Conservation (phyloP, 31 red algal species). For the Pterothamnion heteromorphum region DNA sequence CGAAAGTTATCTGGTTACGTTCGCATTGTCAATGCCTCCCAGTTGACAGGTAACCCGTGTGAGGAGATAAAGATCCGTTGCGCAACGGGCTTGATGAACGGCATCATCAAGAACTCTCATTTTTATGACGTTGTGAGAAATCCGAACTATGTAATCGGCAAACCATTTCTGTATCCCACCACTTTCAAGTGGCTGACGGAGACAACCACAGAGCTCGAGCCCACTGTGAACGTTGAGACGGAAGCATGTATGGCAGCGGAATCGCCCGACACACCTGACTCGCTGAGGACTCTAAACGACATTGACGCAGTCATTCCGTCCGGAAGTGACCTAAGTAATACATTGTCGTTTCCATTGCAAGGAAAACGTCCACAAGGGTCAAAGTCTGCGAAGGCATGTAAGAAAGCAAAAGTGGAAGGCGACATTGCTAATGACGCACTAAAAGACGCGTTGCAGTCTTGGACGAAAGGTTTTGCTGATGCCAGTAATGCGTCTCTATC, state of each 20-base stretch:
- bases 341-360: neutral
- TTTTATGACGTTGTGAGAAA: slow-evolving; percentile 9
- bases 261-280: too few species aligned
- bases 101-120: neutral
- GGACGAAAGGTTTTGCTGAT: neutral
- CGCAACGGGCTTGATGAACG: neutral
- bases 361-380: neutral
- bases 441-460: neutral
- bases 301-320: too few species aligned
- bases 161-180: neutral
- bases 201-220: neutral
- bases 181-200: neutral
- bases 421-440: neutral
- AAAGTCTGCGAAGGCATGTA: slow-evolving; percentile 8
- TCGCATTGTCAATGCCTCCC: neutral
- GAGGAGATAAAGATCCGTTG: neutral
- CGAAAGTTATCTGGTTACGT: neutral
- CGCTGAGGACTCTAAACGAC: too few species aligned
- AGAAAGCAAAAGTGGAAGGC: slow-evolving; percentile 12
- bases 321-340: too few species aligned
- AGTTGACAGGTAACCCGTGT: neutral
- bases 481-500: neutral
- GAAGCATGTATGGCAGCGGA: neutral
- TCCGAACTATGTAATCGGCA: neutral
- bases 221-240: neutral